Evolutionary conservation across 495 filamentous ascomycete genomes (phyloP).

Genomic region (Cairneyella variabilis): DNA sequence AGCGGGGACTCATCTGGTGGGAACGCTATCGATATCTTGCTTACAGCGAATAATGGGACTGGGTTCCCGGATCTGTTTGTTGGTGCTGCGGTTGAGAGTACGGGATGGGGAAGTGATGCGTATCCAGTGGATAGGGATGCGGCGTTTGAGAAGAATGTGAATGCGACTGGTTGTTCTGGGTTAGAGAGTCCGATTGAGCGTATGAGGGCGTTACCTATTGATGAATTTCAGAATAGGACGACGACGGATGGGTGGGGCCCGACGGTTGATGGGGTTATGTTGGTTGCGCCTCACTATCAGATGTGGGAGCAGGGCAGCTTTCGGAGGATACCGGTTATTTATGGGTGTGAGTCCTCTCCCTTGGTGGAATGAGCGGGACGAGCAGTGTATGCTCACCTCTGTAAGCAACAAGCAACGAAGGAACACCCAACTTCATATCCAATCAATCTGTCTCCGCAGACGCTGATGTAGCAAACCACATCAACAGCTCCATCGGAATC

Average conservation of each 20-base stretch:
- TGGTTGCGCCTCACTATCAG: conserved; percentile 54
- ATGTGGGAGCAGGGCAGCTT: conserved; percentile 55
- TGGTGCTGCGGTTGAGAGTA: conserved; percentile 58
- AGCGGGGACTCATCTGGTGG: conserved; percentile 71
- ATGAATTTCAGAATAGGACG: conserved; percentile 43
- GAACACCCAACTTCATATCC: neutral
- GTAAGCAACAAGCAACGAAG: neutral
- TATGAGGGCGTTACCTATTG: conserved; percentile 42
- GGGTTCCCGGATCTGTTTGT: conserved; percentile 44
- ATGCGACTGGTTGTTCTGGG: conserved; percentile 48
- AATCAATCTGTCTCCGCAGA: conserved; percentile 35
- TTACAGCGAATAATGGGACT: conserved; percentile 56
- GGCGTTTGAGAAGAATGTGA: conserved; percentile 55
- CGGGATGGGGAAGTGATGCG: conserved; percentile 48
- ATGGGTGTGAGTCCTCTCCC: conserved; percentile 28
- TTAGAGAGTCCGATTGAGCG: conserved; percentile 45
- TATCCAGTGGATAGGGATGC: conserved; percentile 49
- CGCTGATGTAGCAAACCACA: conserved; percentile 54
- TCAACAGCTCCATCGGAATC: conserved; percentile 8
- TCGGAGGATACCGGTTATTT: conserved; percentile 63
- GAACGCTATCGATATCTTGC: conserved; percentile 58
- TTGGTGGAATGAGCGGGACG: no score
- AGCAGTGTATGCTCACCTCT: no score
- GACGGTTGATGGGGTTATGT: conserved; percentile 53
- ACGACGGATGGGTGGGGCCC: conserved; percentile 58